Evolutionary conservation across 495 filamentous ascomycete species (phyloP), one percentile per base, ranked within the genome.

Genomic region (Glarea lozoyensis): DNA sequence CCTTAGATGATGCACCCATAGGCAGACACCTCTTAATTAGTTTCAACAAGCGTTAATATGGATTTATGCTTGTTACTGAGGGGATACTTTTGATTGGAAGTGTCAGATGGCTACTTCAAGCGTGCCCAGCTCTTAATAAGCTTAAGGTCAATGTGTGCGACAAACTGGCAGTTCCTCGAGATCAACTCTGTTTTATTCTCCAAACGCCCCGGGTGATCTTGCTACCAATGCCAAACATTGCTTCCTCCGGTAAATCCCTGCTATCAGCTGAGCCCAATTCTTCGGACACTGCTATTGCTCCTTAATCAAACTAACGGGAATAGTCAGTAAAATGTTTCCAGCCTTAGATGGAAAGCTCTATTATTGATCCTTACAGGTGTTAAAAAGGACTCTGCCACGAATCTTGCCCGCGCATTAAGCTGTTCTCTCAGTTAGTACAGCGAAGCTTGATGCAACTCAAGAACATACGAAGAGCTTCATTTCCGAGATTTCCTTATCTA

Each of bases 401-500:
- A 99, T 65, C 92, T 82, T 65, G 92, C 92, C 65, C 93, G 78
- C 37, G 92, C 88, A 64, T 99, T 97, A 60, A 99, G 69, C 90
- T 97, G 53, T 15, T 40, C 12, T 15, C 13, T 12, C 10, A n/a
- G 34, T 68, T 43, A 60, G 59, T 31, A 61, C 10, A 16, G 30
- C 22, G 35, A 7, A 23, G 6, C 2, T n/a, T 16, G 23, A 43
- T n/a, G 30, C 29, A 18, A 33, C 27, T 13, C 10, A 1, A 35
- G 27, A 38, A 72, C 86, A 38, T 78, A 97, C 90, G 64, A 97
- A 99, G 48, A 99, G 78, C 76, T 99, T 99, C 92, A 97, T 96
- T 65, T 97, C 93, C 1, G 90, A 97, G 40, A 97, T 97, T 63
- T 99, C 93, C 69, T 97, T 97, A 58, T 97, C 92, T 21, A 97